Evolutionary conservation across 2,329 filamentous ascomycete genomes (phyloP), one percentile per base, ranked within the genome.

Genomic region (Knoxdaviesia proteae): DNA sequence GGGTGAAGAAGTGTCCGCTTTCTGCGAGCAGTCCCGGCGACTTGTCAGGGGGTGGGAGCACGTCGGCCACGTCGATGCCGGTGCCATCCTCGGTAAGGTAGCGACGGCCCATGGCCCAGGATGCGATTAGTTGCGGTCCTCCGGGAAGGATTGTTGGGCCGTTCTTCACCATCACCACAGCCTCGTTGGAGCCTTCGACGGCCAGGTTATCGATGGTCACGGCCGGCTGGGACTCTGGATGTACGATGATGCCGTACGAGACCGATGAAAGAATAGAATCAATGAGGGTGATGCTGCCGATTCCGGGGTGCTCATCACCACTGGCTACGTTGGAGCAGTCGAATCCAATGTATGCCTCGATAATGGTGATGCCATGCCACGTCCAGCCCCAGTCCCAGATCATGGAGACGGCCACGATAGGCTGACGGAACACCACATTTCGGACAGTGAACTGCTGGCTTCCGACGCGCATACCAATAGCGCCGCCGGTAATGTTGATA

Each of bases 31-130:
- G 75, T 29, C 58, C 62, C 7, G 65, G 58, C 6, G 84, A 81
- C 62, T 84, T 87, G 44, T 61, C 55, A 36, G 74, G 62, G 31
- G 65, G 62, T 6, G 49, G 49, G 49, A 72, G 63, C 6, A 66
- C 50, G 36, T 62, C 71, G 59, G 88, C 83, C 5, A 80, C 62
- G 32, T 68, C 63, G 44, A 67, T 61, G 45, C 67, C 61, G 20
- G 20, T 20, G 38, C 52, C 58, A 11, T 54, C 54, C 40, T 58
- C 54, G 32, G 62, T 63, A 43, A 57, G 65, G 59, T 92, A 88
- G 38, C 73, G 65, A 47, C 80, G 78, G 40, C 90, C 88, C 58
- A 94, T 86, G 20, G 75, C 68, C 72, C 80, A 96, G 4, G 76
- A 77, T 2, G 63, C 56, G 45, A 94, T 67, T 20, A 20, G 2